Evolutionary conservation across 2,329 filamentous ascomycete genomes (phyloP), one percentile per base, ranked within the genome.

Genomic region (Huntiella moniliformis): DNA sequence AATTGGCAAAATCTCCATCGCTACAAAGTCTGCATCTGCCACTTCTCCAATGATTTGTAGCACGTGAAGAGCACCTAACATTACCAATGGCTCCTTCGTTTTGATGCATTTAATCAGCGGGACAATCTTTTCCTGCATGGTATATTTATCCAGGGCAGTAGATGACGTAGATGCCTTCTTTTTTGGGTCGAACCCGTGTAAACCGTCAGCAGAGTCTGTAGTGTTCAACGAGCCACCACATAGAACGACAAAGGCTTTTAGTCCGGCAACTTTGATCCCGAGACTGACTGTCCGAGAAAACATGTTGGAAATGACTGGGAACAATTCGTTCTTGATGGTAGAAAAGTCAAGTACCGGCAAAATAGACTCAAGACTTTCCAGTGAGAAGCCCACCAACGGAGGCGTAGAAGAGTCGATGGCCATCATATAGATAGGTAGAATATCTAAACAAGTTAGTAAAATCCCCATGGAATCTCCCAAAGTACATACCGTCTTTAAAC

Each of bases 61-160:
- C 1, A 95, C 85, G 46, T 79, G 79, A 32, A 96, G 67, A 0
- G 86, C 81, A 4, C 88, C 87, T 68, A 96, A 82, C 83, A 96
- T 96, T 7, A 98, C 91, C 5, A 86, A 87, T 0, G 91, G 91
- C 59, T 98, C 91, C 58, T 94, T 96, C 0, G 91, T 98, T 62
- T 94, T 96, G 64, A 98, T 96, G 2, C 71, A 86, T 56, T 83
- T 86, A 50, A 98, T 70, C 4, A 96, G 65, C 0, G 91, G 91
- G 0, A 96, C 74, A 32, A 98, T 82, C 65, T 95, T 96, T 58
- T 98, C 91, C 59, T 98, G 91, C 64, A 98, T 88, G 0, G 91
- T 96, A 57, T 91, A 96, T 60, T 96, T 96, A 64, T 98, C 91
- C 22, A 98, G 67, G 3, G 88, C 87, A 2, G 77, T 85, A 1